These are phyloP conservation scores for Apiospora aurea DNA, from an alignment of 2,329 filamentous ascomycete genomes.

Conservation along the genomic window DNA sequence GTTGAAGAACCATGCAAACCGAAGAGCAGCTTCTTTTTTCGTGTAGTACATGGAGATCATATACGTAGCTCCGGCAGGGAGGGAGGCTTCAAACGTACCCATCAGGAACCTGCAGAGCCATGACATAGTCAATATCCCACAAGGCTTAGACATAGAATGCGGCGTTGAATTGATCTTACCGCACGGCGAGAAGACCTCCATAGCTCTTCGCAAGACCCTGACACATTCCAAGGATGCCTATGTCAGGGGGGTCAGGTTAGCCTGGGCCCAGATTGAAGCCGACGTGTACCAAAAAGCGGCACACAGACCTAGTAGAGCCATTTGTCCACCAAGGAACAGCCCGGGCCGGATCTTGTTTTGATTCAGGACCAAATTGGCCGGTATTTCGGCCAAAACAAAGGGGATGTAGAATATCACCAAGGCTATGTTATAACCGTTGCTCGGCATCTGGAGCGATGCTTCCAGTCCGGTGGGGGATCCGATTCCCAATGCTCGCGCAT, in stretches of 20 bases:
- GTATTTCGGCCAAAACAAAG: constrained; percentile 53
- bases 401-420: constrained; percentile 50
- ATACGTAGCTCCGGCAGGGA: constrained; percentile 41
- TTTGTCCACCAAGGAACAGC: constrained; percentile 47
- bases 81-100: constrained; percentile 71
- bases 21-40: constrained; percentile 35
- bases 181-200: constrained; percentile 42
- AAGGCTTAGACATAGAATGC: not conserved
- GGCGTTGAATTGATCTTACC: constrained; percentile 19
- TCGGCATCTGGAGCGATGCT: constrained; percentile 49
- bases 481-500: constrained; percentile 46
- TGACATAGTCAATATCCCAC: not conserved
- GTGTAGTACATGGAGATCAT: constrained; percentile 42
- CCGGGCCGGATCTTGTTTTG: constrained; percentile 47
- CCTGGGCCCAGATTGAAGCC: not conserved
- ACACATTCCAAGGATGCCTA: constrained; percentile 50
- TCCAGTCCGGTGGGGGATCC: constrained; percentile 49
- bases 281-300: not conserved
- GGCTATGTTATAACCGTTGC: constrained; percentile 48
- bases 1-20: constrained; percentile 44
- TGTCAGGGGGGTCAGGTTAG: not conserved
- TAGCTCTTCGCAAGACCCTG: constrained; percentile 50
- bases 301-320: constrained; percentile 48
- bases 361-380: constrained; percentile 54
- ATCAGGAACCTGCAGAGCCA: constrained; percentile 63